Base-by-base conservation (phyloP, 2,329 filamentous ascomycete genomes). In the Clonostachys rhizophaga region DNA sequence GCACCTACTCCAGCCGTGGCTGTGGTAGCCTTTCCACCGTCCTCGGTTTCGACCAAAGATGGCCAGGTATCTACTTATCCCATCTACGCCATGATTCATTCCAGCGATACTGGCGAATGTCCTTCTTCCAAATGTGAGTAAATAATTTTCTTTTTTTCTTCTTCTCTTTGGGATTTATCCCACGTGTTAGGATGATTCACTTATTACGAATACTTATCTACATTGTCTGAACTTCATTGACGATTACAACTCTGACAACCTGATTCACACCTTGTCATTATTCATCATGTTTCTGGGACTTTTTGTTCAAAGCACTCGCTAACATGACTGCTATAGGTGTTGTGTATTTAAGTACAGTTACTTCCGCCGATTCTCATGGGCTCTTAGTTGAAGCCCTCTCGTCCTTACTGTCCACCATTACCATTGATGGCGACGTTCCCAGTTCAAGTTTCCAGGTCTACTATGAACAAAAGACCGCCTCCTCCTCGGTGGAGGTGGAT, bases 171-270 rank as follows among this genome's bases (percentile, higher is more conserved):
- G 24, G 24, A 30, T 10, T 30, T 30, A 30, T 30, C 9, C 24
- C 24, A 10, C 48, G 37, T 44, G 47, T 42, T 76, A 87, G 91
- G 92, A 96, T 97, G 91, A 96, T 77, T 69, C 70, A 79, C 50
- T 34, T 71, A 68, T 70, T 75, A 76, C 69, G 79, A 95, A 94
- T 89, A 91, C 91, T 97, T 97, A 97, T 96, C 92, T 96, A 97
- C 92, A 96, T 97, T 97, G 91, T 88, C 92, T 91, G 92, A 95
- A 87, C 72, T 73, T 68, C 78, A 79, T 72, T 95, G 91, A 95
- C 84, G 91, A 94, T 79, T 79, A 76, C 76, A 76, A 80, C 83
- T 91, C 87, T 92, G 85, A 92, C 84, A 89, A 85, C 73, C 90
- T 95, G 90, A 95, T 82, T 71, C 74, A 71, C 69, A 61, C 54